These are phyloP conservation scores for Drosera spatulata DNA, from an alignment of 179 eudicot genomes.

Conservation along the genomic window DNA sequence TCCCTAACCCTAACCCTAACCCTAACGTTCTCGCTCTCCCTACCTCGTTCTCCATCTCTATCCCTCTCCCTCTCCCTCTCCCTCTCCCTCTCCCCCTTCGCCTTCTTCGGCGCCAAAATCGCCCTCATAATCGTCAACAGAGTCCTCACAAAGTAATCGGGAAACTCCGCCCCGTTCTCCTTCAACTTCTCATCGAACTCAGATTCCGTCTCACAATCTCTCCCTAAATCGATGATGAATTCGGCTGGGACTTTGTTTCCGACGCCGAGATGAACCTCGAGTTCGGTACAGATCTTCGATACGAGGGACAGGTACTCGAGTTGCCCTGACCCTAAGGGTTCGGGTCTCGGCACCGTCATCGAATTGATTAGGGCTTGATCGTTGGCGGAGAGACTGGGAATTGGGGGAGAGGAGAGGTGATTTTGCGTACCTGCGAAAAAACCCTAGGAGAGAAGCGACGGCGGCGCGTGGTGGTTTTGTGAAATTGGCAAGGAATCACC, in stretches of 20 bases:
- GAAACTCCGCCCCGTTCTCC: constrained; percentile 68
- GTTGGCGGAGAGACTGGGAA: too few species aligned
- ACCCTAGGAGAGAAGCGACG: too few species aligned
- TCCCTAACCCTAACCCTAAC: too few species aligned
- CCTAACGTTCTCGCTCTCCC: too few species aligned
- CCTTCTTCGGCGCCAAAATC: constrained; percentile 48
- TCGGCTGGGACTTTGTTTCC: constrained; percentile 71
- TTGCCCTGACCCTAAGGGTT: constrained; percentile 2
- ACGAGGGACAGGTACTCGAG: constrained; percentile 44
- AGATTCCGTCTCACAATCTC: constrained; percentile 20
- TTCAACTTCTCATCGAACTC: constrained; percentile 59
- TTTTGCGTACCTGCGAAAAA: too few species aligned
- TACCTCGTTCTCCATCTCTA: not conserved
- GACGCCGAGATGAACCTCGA: constrained; percentile 61
- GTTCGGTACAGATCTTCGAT: constrained; percentile 74
- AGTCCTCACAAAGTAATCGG: constrained; percentile 73
- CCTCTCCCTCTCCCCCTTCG: constrained; percentile 4
- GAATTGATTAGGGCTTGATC: too few species aligned
- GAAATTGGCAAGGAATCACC: too few species aligned
- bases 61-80: too few species aligned
- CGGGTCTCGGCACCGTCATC: too few species aligned
- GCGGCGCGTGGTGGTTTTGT: too few species aligned
- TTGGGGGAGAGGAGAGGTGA: too few species aligned
- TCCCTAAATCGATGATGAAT: constrained; percentile 32
- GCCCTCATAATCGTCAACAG: constrained; percentile 74